Percentiles rank a stretch among this genome's conserved stretches.
These are phyloP conservation scores for Ciborinia camelliae DNA, from an alignment of 2,329 filamentous ascomycete genomes.

Conservation along the genomic window DNA sequence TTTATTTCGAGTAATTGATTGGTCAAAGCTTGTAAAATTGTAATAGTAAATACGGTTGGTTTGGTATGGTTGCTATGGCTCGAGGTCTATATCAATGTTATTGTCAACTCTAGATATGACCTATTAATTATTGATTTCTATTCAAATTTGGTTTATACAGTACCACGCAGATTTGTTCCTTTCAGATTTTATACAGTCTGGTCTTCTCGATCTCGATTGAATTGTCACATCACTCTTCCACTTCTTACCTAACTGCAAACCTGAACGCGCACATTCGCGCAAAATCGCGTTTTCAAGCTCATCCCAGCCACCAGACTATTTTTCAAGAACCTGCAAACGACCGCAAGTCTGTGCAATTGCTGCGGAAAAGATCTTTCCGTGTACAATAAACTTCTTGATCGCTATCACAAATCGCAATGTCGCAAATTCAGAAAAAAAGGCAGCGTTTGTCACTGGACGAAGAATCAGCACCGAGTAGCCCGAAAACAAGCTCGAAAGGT, in stretches of 20 bases:
- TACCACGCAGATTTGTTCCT: no score
- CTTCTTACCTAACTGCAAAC: background rate
- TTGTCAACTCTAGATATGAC: background rate
- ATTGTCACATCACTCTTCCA: background rate
- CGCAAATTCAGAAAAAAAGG: slow-evolving; percentile 17
- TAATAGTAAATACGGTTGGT: slow-evolving; percentile 8
- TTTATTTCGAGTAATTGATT: background rate
- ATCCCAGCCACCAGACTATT: slow-evolving; percentile 1
- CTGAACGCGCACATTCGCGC: slow-evolving; percentile 4
- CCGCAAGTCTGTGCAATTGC: background rate
- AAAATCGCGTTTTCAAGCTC: slow-evolving; percentile 4
- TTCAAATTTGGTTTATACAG: background rate
- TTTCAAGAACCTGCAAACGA: background rate
- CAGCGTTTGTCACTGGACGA: slow-evolving; percentile 4
- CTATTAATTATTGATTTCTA: background rate
- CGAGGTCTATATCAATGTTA: background rate
- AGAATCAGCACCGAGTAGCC: background rate
- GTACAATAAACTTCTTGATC: background rate
- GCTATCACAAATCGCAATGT: background rate
- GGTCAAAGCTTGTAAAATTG: background rate
- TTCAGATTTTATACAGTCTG: no score
- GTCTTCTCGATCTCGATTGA: background rate
- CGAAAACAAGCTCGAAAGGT: background rate
- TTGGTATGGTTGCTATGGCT: slow-evolving; percentile 11
- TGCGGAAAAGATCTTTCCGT: background rate